Conservation (phyloP, 306 rosid species). For the Begonia masoniana region DNA sequence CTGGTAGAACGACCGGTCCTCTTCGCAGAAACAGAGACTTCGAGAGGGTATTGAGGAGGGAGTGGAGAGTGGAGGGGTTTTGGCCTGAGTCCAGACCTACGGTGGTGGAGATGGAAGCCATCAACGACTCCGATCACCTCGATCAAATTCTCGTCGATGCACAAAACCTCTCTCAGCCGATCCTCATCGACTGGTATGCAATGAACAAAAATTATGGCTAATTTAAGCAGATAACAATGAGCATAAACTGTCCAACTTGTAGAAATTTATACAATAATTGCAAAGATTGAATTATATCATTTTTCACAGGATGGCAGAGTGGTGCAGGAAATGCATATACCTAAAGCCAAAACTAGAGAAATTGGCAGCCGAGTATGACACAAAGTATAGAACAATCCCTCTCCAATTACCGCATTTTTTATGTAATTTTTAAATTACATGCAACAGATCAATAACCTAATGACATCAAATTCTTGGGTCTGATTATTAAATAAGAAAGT, state of each 20-base stretch:
- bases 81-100: constrained; percentile 58
- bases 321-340: constrained; percentile 94
- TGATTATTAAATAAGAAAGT: not conserved
- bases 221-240: too few relatives aligned
- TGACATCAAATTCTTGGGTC: not conserved
- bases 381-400: constrained; percentile 27
- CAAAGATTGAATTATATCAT: not conserved
- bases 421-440: too few relatives aligned
- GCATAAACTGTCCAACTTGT: too few relatives aligned
- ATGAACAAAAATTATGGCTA: not conserved
- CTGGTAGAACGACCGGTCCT: constrained; percentile 19
- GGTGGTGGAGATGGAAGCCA: constrained; percentile 40
- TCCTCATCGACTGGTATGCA: constrained; percentile 66
- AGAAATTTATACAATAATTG: too few relatives aligned
- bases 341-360: constrained; percentile 93
- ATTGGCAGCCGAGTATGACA: constrained; percentile 61
- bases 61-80: constrained; percentile 27
- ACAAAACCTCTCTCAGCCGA: constrained; percentile 37
- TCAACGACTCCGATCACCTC: constrained; percentile 46
- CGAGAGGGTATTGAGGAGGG: constrained; percentile 9
- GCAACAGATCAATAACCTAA: not conserved
- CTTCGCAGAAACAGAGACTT: constrained; percentile 21
- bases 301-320: constrained; percentile 72
- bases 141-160: constrained; percentile 58
- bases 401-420: not conserved